Evolutionary conservation across 2,329 filamentous ascomycete species (phyloP).

Genomic region (Dothideomycetes sp.): DNA sequence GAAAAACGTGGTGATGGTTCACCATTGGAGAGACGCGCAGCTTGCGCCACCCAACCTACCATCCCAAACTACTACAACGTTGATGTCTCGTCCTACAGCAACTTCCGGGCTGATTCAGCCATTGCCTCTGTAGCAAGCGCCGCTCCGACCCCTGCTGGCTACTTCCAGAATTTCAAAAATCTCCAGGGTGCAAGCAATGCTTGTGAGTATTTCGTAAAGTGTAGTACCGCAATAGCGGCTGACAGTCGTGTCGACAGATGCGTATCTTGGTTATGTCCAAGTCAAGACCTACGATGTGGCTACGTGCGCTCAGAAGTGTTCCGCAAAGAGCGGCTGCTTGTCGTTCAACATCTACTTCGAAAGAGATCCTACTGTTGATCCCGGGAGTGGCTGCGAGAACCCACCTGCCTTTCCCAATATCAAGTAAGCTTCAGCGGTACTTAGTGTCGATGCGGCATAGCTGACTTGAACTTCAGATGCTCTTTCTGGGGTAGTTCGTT

Average conservation of each 20-base stretch:
- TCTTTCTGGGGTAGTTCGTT: slow-evolving; percentile 12
- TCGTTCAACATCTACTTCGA: slow-evolving; percentile 18
- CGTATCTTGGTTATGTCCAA: slow-evolving; percentile 2
- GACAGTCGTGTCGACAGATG: no score
- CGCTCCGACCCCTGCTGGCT: background rate
- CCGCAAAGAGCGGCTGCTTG: slow-evolving; percentile 11
- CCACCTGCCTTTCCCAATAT: slow-evolving; percentile 12
- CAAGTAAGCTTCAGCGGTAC: slow-evolving; percentile 21
- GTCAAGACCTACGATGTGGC: slow-evolving; percentile 7
- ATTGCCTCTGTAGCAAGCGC: background rate
- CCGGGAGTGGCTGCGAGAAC: slow-evolving; percentile 3
- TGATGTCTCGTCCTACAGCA: background rate
- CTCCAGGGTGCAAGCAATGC: background rate
- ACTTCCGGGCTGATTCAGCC: background rate
- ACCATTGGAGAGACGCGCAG: slow-evolving; percentile 6
- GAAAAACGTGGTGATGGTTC: slow-evolving; percentile 6
- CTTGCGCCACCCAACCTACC: slow-evolving; percentile 9
- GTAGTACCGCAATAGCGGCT: no score
- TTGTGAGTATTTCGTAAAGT: no score
- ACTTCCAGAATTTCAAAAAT: slow-evolving; percentile 1
- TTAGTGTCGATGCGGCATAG: slow-evolving; percentile 21
- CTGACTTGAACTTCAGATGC: slow-evolving; percentile 4
- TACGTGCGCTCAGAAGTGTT: slow-evolving; percentile 2
- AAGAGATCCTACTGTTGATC: slow-evolving; percentile 4
- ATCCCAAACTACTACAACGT: slow-evolving; percentile 1